These are phyloP conservation scores for Naganishia albida DNA, from an alignment of 1,284 basidiomycete species.

Conservation along the genomic window DNA sequence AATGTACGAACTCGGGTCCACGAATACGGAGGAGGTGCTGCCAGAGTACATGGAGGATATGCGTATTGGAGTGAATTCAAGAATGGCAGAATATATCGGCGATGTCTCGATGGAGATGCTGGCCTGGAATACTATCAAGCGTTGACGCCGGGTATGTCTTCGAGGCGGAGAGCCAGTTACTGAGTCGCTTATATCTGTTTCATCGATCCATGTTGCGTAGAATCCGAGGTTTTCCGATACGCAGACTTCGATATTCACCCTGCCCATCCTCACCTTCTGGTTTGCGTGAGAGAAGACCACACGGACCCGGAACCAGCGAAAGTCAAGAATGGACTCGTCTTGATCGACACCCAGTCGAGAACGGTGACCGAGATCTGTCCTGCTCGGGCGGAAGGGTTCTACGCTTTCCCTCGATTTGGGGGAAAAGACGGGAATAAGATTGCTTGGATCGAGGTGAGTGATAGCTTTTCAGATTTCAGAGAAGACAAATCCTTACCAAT, in stretches of 20 bases:
- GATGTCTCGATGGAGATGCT: constrained; percentile 5
- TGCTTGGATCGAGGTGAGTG: constrained; percentile 43
- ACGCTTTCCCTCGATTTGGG: constrained; percentile 45
- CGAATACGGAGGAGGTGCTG: constrained; percentile 43
- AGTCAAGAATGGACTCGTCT: constrained; percentile 49
- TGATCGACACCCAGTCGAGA: constrained; percentile 39
- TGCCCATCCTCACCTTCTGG: constrained; percentile 36
- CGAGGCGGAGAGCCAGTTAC: too few relatives aligned
- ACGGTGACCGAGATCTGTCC: constrained; percentile 29
- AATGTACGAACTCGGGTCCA: constrained; percentile 36
- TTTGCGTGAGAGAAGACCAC: constrained; percentile 52
- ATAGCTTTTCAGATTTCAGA: not conserved
- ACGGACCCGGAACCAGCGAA: constrained; percentile 40
- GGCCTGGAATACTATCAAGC: constrained; percentile 34
- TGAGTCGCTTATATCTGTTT: too few relatives aligned
- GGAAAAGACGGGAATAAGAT: constrained; percentile 37
- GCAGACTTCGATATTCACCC: constrained; percentile 47
- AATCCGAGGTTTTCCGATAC: constrained; percentile 41
- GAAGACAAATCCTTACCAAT: not conserved
- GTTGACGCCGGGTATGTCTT: constrained; percentile 39
- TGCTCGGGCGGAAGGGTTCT: constrained; percentile 45
- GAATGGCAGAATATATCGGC: constrained; percentile 34
- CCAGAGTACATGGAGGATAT: constrained; percentile 32
- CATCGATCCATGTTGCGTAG: too few relatives aligned
- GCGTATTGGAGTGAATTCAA: constrained; percentile 39